phyloP scores from a whole-genome alignment of 495 filamentous ascomycete species.

The Coniosporium apollinis region DNA sequence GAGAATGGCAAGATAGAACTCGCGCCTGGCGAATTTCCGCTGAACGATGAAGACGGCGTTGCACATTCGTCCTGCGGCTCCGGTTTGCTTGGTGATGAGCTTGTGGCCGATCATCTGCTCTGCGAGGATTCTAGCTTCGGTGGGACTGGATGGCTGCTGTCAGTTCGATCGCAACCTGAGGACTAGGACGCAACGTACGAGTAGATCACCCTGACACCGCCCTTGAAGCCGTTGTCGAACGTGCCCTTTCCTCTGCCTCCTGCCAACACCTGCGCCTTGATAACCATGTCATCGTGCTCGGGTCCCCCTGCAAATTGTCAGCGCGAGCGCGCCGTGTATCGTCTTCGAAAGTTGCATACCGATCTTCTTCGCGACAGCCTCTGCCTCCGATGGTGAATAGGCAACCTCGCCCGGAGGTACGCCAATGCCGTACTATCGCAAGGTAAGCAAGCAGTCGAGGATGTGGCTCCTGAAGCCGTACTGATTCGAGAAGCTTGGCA shows the following conservation, averaged over 20 bases:
- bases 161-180: background rate
- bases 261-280: slow-evolving; percentile 97
- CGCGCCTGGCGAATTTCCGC: slow-evolving; percentile 95
- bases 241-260: slow-evolving; percentile 93
- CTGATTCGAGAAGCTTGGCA: slow-evolving; percentile 69
- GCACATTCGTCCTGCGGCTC: slow-evolving; percentile 76
- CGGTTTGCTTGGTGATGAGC: slow-evolving; percentile 98
- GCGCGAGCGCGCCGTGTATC: slow-evolving; percentile 2
- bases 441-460: too few species aligned
- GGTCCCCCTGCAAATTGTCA: slow-evolving; percentile 35
- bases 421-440: slow-evolving; percentile 72
- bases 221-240: slow-evolving; percentile 97
- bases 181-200: slow-evolving; percentile 39
- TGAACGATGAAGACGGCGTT: slow-evolving; percentile 96
- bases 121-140: slow-evolving; percentile 92
- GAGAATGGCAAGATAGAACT: slow-evolving; percentile 96
- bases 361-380: slow-evolving; percentile 76
- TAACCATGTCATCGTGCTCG: slow-evolving; percentile 99
- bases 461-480: too few species aligned
- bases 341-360: too few species aligned
- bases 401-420: slow-evolving; percentile 81
- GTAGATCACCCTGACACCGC: slow-evolving; percentile 95
- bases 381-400: slow-evolving; percentile 67
- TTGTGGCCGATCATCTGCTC: slow-evolving; percentile 99
- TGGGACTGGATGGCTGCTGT: slow-evolving; percentile 30